phyloP scores from a whole-genome alignment of 305 asterid species.

The Vinca major region DNA sequence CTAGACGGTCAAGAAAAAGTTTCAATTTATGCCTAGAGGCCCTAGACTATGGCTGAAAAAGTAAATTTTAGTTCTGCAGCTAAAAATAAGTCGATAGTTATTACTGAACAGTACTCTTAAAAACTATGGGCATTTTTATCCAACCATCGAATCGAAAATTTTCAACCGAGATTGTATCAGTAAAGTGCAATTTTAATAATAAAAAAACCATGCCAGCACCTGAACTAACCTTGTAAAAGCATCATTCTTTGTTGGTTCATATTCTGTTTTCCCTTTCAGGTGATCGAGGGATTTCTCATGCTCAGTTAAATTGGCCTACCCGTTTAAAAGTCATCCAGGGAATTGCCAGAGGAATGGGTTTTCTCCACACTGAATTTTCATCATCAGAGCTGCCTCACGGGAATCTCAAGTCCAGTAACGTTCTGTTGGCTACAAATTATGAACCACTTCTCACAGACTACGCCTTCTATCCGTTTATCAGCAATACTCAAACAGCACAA shows the following conservation, averaged over 20 bases:
- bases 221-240: too few species aligned
- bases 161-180: too few species aligned
- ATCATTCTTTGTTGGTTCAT: not conserved
- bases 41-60: too few species aligned
- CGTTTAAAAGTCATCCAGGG: conserved; percentile 68
- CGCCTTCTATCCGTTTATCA: conserved; percentile 43
- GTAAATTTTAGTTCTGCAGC: too few species aligned
- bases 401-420: conserved; percentile 80
- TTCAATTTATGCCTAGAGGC: too few species aligned
- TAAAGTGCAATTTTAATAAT: too few species aligned
- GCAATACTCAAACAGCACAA: conserved; percentile 40
- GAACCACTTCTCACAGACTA: conserved; percentile 81
- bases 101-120: too few species aligned
- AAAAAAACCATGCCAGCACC: too few species aligned
- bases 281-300: conserved; percentile 51
- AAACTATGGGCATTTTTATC: too few species aligned
- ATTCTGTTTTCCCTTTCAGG: conserved; percentile 32
- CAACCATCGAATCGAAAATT: too few species aligned
- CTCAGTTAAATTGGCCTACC: conserved; percentile 51
- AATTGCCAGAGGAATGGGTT: conserved; percentile 68
- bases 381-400: conserved; percentile 65
- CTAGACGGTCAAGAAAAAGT: too few species aligned
- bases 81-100: too few species aligned
- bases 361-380: conserved; percentile 61
- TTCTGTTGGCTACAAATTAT: conserved; percentile 36